Percentiles rank a stretch among this genome's conserved stretches.
These are phyloP conservation scores for Penicillium frequentans DNA, from an alignment of 2,329 filamentous ascomycete genomes.

Conservation along the genomic window DNA sequence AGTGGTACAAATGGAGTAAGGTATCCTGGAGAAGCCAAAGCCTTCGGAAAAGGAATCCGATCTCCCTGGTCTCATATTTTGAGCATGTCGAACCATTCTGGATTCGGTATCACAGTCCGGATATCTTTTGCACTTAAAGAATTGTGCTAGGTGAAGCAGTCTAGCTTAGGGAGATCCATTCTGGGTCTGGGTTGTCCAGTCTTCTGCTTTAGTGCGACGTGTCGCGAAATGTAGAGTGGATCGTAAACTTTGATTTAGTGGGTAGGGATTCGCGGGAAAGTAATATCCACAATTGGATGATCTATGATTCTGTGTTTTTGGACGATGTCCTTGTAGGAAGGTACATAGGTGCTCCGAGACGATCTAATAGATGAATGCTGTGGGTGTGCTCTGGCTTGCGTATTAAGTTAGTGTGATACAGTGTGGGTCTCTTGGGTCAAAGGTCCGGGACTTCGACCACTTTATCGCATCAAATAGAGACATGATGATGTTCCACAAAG, in stretches of 20 bases:
- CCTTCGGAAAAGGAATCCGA: conserved; percentile 28
- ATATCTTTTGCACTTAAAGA: conserved; percentile 20
- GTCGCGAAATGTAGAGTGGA: not conserved
- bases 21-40: conserved; percentile 27
- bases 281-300: conserved; percentile 27
- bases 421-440: conserved; percentile 22
- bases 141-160: conserved; percentile 32
- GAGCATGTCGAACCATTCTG: conserved; percentile 24
- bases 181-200: conserved; percentile 13
- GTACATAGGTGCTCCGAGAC: conserved; percentile 22
- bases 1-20: conserved; percentile 23
- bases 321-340: conserved; percentile 26
- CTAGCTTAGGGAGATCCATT: conserved; percentile 24
- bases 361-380: conserved; percentile 34
- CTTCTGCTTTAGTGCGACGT: conserved; percentile 1
- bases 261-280: not conserved
- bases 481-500: not conserved
- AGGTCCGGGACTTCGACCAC: conserved; percentile 9
- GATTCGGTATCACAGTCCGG: conserved; percentile 20
- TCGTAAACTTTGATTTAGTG: not conserved
- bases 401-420: conserved; percentile 27
- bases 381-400: conserved; percentile 29
- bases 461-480: not conserved
- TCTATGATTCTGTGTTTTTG: conserved; percentile 25
- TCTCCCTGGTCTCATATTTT: conserved; percentile 26